phyloP scores from a whole-genome alignment of 805 yeast species.

The Teunomyces kruisii region DNA sequence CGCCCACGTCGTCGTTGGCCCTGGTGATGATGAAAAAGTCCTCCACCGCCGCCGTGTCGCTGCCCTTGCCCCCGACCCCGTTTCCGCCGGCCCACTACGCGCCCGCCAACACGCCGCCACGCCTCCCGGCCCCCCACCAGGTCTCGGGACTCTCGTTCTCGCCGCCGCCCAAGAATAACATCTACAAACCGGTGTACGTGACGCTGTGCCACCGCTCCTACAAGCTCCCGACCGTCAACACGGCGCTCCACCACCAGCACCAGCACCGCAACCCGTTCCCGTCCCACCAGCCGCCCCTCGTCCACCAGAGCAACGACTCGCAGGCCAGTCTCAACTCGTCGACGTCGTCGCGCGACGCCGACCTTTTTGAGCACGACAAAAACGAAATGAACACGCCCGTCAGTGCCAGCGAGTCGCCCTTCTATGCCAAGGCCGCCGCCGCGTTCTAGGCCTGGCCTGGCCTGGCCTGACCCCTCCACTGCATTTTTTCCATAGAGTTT shows the following conservation, averaged over 20 bases:
- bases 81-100: slow-evolving; percentile 3
- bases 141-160: slow-evolving; percentile 4
- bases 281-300: slow-evolving; percentile 3
- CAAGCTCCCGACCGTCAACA: slow-evolving; percentile 8
- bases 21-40: slow-evolving; percentile 3
- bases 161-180: background rate
- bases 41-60: background rate
- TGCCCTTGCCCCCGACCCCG: no score
- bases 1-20: slow-evolving; percentile 1
- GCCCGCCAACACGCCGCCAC: background rate
- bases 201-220: slow-evolving; percentile 7
- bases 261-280: background rate
- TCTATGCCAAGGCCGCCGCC: slow-evolving; percentile 7
- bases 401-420: slow-evolving; percentile 28
- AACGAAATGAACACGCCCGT: slow-evolving; percentile 31
- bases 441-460: no score
- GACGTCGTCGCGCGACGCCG: slow-evolving; percentile 12
- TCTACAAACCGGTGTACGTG: slow-evolving; percentile 11
- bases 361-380: slow-evolving; percentile 25
- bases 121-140: slow-evolving; percentile 5
- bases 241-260: slow-evolving; percentile 3
- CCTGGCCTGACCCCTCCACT: no score
- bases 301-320: slow-evolving; percentile 23
- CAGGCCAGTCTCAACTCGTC: slow-evolving; percentile 28
- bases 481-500: background rate